phyloP scores from a whole-genome alignment of 2,329 filamentous ascomycete species.

The Verticillium tricorpus region DNA sequence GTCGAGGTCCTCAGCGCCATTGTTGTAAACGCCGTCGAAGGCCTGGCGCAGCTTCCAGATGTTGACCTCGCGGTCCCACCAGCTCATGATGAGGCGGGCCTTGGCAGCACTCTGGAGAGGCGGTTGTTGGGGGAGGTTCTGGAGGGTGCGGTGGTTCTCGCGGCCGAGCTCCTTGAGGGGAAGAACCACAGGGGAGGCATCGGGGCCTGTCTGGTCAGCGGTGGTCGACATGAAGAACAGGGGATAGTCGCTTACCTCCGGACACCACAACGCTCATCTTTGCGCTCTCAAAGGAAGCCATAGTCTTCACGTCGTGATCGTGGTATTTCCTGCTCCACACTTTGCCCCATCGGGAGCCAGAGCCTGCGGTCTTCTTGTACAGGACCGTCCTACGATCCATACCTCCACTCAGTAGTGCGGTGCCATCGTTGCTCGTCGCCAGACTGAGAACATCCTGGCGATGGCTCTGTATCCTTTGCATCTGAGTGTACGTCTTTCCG shows the following conservation, averaged over 20 bases:
- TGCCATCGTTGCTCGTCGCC: slow-evolving; percentile 75
- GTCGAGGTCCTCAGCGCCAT: slow-evolving; percentile 35
- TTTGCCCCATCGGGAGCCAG: slow-evolving; percentile 72
- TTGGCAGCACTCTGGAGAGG: slow-evolving; percentile 68
- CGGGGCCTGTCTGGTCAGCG: slow-evolving; percentile 60
- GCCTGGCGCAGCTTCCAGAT: slow-evolving; percentile 64
- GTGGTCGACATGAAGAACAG: neutral
- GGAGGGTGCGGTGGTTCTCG: slow-evolving; percentile 78
- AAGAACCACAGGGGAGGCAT: slow-evolving; percentile 76
- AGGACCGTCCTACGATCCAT: slow-evolving; percentile 86
- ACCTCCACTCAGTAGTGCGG: slow-evolving; percentile 80
- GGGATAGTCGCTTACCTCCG: slow-evolving; percentile 59
- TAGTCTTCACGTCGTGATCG: slow-evolving; percentile 89
- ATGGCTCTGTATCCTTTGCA: slow-evolving; percentile 81
- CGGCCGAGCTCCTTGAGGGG: slow-evolving; percentile 69
- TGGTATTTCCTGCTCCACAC: slow-evolving; percentile 84
- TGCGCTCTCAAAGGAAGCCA: slow-evolving; percentile 83
- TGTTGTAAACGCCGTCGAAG: slow-evolving; percentile 40
- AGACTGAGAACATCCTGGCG: slow-evolving; percentile 87
- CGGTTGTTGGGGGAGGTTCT: slow-evolving; percentile 77
- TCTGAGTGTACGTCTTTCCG: slow-evolving; percentile 83
- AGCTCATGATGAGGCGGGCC: slow-evolving; percentile 76
- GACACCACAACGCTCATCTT: slow-evolving; percentile 84
- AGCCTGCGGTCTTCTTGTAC: slow-evolving; percentile 63
- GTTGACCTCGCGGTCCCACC: slow-evolving; percentile 86